A percentile compares a stretch with the other conserved stretches of the same genome.
Conservation (phyloP, 2,329 filamentous ascomycete species). For the Botrytis paeoniae region DNA sequence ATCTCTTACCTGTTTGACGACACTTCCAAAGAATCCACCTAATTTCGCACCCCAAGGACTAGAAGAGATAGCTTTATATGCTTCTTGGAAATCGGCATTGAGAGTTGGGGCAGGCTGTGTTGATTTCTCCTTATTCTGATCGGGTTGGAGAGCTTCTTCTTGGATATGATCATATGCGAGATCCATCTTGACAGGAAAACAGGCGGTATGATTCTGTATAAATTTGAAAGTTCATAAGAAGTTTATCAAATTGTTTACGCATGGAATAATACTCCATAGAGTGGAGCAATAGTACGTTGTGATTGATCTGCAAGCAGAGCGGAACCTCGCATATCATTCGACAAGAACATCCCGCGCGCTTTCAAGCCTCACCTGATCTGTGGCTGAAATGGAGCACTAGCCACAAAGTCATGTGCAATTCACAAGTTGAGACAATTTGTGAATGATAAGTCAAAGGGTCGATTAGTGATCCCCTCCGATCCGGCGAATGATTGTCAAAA, state of each 20-base stretch:
- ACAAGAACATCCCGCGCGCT: not conserved
- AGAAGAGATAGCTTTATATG: conserved; percentile 87
- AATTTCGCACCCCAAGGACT: conserved; percentile 89
- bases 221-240: not conserved
- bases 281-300: conserved; percentile 7
- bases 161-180: conserved; percentile 95
- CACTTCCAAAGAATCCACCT: conserved; percentile 83
- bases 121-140: conserved; percentile 48
- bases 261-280: not conserved
- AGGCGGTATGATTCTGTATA: not conserved
- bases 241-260: not conserved
- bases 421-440: not conserved
- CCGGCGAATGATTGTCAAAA: not conserved
- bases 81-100: conserved; percentile 88
- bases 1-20: conserved; percentile 78
- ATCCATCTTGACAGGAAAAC: conserved; percentile 64
- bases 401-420: not conserved
- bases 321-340: not conserved
- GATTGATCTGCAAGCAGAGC: conserved; percentile 8
- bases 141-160: conserved; percentile 67
- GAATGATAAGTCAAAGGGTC: not conserved
- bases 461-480: not conserved
- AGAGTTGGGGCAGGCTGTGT: conserved; percentile 54
- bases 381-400: not conserved
- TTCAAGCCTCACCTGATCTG: conserved; percentile 7